phyloP scores from a whole-genome alignment of 768 basidiomycete species.

The Saitozyma podzolica region DNA sequence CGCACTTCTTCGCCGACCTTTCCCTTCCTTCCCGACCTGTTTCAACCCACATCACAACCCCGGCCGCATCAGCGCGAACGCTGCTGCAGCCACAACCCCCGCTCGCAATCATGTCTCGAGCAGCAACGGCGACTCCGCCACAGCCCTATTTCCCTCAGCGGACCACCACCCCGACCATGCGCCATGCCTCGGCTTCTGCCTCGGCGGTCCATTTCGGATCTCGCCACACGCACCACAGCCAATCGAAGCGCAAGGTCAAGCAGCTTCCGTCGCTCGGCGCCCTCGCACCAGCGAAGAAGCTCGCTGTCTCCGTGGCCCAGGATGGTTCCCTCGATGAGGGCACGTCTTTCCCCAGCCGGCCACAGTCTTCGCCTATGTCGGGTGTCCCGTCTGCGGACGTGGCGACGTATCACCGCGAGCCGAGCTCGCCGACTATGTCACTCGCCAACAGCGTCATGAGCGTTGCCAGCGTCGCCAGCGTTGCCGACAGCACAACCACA shows the following conservation, averaged over 20 bases:
- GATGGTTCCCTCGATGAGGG: too few relatives aligned
- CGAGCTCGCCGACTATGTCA: too few relatives aligned
- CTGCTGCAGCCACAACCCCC: not conserved
- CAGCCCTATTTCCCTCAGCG: conserved; percentile 43
- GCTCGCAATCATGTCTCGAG: conserved; percentile 29
- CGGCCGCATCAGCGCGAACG: too few relatives aligned
- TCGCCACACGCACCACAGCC: conserved; percentile 4
- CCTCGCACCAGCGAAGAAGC: not conserved
- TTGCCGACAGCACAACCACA: too few relatives aligned
- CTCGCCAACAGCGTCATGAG: too few relatives aligned
- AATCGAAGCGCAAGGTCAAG: conserved; percentile 15
- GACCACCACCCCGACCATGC: conserved; percentile 36
- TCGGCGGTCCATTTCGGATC: conserved; percentile 1
- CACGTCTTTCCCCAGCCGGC: too few relatives aligned
- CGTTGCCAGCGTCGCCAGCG: too few relatives aligned
- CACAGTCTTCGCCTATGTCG: too few relatives aligned
- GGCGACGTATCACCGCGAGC: too few relatives aligned
- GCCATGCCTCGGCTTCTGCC: conserved; percentile 22
- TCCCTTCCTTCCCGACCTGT: conserved; percentile 19
- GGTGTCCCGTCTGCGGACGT: too few relatives aligned
- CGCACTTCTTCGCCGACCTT: conserved; percentile 46
- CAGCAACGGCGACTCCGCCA: conserved; percentile 40
- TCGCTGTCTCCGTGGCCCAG: too few relatives aligned
- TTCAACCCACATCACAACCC: not conserved
- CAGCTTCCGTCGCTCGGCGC: conserved; percentile 6